Conservation (phyloP, 805 yeast species). For the Yarrowia deformans region DNA sequence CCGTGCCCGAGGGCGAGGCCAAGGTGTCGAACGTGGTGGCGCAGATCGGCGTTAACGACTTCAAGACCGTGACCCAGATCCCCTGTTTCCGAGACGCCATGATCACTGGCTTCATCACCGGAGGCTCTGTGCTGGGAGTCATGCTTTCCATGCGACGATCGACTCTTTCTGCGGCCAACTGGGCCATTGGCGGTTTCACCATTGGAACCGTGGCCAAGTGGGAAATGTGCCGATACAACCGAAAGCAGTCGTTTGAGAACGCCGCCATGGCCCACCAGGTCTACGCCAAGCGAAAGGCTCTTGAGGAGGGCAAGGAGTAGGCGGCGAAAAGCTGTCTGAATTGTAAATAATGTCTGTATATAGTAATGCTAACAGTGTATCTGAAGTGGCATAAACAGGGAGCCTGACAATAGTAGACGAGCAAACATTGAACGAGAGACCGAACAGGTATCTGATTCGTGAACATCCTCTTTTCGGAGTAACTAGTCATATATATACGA, state of each 20-base stretch:
- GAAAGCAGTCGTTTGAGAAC: constrained; percentile 70
- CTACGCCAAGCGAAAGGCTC: constrained; percentile 41
- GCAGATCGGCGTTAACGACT: constrained; percentile 47
- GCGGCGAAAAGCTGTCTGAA: too few relatives aligned
- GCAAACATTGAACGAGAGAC: too few relatives aligned
- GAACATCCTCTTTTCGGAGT: too few relatives aligned
- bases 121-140: constrained; percentile 48
- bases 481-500: too few relatives aligned
- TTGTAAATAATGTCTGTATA: constrained; percentile 26
- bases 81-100: constrained; percentile 53
- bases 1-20: constrained; percentile 38
- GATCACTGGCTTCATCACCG: constrained; percentile 50
- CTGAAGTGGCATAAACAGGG: too few relatives aligned
- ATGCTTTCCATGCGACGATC: constrained; percentile 42
- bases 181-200: constrained; percentile 82
- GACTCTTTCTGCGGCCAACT: constrained; percentile 62
- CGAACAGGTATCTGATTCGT: too few relatives aligned
- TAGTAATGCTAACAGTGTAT: not conserved
- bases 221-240: constrained; percentile 86
- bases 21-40: constrained; percentile 22
- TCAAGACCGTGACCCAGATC: constrained; percentile 47
- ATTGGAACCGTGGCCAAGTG: constrained; percentile 84
- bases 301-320: constrained; percentile 29
- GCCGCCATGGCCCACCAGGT: constrained; percentile 69
- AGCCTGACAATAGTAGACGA: too few relatives aligned